Base-by-base conservation (phyloP, 1,284 basidiomycete species). In the Lignosus rhinocerotis region DNA sequence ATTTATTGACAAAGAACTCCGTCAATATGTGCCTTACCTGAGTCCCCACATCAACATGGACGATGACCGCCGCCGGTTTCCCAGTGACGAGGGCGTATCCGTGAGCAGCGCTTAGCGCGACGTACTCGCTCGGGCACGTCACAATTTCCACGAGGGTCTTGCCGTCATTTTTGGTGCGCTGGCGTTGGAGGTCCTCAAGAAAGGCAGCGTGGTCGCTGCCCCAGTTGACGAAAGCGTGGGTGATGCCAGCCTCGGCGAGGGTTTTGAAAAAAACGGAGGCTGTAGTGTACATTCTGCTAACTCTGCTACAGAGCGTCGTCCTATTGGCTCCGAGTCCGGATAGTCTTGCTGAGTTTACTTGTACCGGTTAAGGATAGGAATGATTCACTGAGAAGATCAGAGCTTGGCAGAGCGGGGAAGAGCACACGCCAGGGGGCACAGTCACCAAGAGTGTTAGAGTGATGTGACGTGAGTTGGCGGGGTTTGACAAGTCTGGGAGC, bases 41-140 rank as follows among this genome's bases (percentile, higher is more conserved):
- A 16, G 60, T 89, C 1, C 87, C 87, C 38, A 88, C 86, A 66
- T 89, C 87, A 41, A 88, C 87, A 66, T 89, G 87, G 0, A 90
- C 83, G 42, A 90, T 85, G 0, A 90, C 86, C 1, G 84, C 85
- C 0, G 88, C 87, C 0, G 86, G 86, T 55, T 76, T 84, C 0
- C 85, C 85, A 2, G 81, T 82, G 1, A 82, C 82, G 63, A 88
- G 85, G 0, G 83, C 83, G 63, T 85, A 90, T 2, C 85, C 88
- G 53, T 90, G 88, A 0, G 88, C 88, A 16, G 84, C 84, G 60
- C 80, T 86, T 43, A 90, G 67, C 0, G 85, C 87, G 8, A 88
- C 87, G 83, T 87, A 88, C 68, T 90, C 88, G 59, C 87, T 88
- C 0, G 88, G 87, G 61, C 83, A 86, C 2, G 83, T 88, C 30